Conservation (phyloP, 2,329 filamentous ascomycete species). For the Xylariaceae sp. region DNA sequence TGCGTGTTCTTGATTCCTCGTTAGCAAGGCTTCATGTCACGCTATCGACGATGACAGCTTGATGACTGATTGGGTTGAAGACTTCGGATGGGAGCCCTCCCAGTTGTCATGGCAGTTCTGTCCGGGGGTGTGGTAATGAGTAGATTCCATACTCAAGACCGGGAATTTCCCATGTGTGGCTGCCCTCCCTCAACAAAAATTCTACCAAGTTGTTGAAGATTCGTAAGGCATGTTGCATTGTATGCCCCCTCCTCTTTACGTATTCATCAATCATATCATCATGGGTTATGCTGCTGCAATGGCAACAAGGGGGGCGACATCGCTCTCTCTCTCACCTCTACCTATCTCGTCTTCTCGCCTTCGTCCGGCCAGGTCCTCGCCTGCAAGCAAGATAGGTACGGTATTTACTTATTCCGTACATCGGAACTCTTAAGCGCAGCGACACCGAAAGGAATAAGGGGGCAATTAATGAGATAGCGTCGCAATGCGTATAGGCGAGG, state of each 20-base stretch:
- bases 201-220: background rate
- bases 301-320: background rate
- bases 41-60: too few relatives aligned
- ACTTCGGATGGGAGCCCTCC: too few relatives aligned
- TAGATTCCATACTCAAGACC: too few relatives aligned
- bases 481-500: constrained; percentile 6
- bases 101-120: too few relatives aligned
- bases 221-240: background rate
- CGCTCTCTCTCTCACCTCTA: background rate
- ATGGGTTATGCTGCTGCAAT: background rate
- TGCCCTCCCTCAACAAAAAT: constrained; percentile 3
- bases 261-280: background rate
- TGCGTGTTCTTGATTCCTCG: too few relatives aligned
- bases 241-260: background rate
- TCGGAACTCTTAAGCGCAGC: background rate
- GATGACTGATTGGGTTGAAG: too few relatives aligned
- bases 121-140: too few relatives aligned
- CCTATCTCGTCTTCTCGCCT: background rate
- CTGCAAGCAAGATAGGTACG: background rate
- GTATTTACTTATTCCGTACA: background rate
- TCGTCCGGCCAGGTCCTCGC: background rate
- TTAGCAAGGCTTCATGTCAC: too few relatives aligned
- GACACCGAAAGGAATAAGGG: background rate
- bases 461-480: constrained; percentile 7
- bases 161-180: too few relatives aligned